Percentiles rank a stretch among this genome's conserved stretches.
These are phyloP conservation scores for Bipolaris oryzae DNA, from an alignment of 2,329 filamentous ascomycete species.

Conservation along the genomic window DNA sequence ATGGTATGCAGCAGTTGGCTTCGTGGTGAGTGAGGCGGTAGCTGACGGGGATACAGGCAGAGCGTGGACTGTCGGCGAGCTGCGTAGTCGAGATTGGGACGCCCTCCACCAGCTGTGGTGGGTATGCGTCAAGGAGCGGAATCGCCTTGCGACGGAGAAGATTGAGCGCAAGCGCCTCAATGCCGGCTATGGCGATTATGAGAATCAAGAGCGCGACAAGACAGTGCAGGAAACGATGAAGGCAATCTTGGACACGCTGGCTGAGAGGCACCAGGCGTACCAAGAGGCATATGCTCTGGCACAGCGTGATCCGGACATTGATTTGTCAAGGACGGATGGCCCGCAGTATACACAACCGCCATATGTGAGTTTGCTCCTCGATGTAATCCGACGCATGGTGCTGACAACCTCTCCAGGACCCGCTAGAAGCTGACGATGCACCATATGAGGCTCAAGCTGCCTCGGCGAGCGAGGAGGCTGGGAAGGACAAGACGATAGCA, in stretches of 20 bases:
- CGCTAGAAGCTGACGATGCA: conserved; percentile 25
- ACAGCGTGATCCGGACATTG: conserved; percentile 55
- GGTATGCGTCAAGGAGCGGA: conserved; percentile 89
- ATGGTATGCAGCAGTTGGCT: conserved; percentile 59
- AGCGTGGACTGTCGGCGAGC: conserved; percentile 82
- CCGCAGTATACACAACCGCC: conserved; percentile 34
- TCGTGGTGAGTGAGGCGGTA: conserved; percentile 1
- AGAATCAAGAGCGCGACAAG: conserved; percentile 67
- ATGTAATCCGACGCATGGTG: not conserved
- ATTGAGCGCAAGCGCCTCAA: conserved; percentile 70
- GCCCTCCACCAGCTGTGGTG: conserved; percentile 94
- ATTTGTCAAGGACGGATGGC: conserved; percentile 32
- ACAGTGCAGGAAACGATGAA: conserved; percentile 79
- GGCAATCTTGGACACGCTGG: conserved; percentile 81
- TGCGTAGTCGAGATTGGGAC: conserved; percentile 89
- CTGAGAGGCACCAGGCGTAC: conserved; percentile 89
- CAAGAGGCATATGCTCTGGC: conserved; percentile 72
- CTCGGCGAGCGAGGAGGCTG: conserved; percentile 2
- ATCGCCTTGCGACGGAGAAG: conserved; percentile 80
- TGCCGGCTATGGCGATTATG: conserved; percentile 74
- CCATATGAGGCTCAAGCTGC: conserved; percentile 7
- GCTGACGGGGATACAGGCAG: conserved; percentile 59
- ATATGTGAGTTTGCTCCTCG: conserved; percentile 26
- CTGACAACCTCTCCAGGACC: conserved; percentile 26
- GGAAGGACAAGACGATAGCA: conserved; percentile 5